phyloP scores from a whole-genome alignment of 1,139 yeast genomes.

The Geotrichum reessii region DNA sequence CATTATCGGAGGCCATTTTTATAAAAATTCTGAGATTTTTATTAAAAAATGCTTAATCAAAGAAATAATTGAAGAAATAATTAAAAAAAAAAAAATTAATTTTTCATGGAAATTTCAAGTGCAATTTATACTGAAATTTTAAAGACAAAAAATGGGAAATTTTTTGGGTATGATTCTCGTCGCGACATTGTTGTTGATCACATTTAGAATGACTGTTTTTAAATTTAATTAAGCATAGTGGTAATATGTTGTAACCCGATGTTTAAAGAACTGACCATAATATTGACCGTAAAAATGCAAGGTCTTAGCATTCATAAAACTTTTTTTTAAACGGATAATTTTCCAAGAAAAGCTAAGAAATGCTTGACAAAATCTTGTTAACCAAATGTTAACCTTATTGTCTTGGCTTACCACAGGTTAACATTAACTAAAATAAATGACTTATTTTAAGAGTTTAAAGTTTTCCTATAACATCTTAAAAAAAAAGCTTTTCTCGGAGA shows the following conservation, averaged over 20 bases:
- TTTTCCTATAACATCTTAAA: neutral
- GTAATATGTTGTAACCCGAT: neutral
- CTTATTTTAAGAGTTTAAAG: neutral
- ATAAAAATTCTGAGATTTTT: neutral
- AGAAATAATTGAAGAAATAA: no score
- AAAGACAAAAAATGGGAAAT: neutral
- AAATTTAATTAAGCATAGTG: neutral
- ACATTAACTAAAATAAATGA: neutral
- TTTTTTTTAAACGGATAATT: neutral
- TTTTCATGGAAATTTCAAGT: neutral
- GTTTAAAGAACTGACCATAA: neutral
- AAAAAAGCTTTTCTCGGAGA: neutral
- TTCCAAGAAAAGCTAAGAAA: neutral
- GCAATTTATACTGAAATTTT: neutral
- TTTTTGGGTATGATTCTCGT: neutral
- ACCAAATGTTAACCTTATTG: neutral
- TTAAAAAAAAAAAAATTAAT: no score
- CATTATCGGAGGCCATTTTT: neutral
- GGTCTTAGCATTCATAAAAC: neutral
- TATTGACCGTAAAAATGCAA: neutral
- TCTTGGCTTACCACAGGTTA: neutral
- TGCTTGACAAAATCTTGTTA: neutral
- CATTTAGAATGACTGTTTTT: neutral
- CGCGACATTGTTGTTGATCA: neutral
- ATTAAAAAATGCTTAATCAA: neutral